Conservation (phyloP, 2,329 filamentous ascomycete species). For the Curvularia sp. region DNA sequence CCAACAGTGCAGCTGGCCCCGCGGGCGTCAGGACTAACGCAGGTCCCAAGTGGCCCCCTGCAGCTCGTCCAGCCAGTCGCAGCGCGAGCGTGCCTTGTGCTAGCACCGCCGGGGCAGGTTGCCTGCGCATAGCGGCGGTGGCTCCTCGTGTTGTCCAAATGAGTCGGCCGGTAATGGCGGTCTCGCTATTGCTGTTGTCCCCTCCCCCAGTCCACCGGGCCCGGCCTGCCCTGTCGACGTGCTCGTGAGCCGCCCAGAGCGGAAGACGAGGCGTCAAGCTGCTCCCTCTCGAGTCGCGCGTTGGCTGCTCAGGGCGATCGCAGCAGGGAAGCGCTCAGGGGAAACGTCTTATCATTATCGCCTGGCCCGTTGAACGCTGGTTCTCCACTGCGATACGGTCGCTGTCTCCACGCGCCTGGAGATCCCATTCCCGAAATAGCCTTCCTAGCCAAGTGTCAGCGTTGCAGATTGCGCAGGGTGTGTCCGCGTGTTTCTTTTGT, state of each 20-base stretch:
- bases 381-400: constrained; percentile 18
- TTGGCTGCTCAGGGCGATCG: constrained; percentile 9
- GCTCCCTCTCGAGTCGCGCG: constrained; percentile 2
- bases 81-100: constrained; percentile 32
- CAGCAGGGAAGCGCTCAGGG: constrained; percentile 23
- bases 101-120: constrained; percentile 41
- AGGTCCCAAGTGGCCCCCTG: constrained; percentile 44
- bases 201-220: neutral
- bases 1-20: constrained; percentile 40
- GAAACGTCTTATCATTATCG: constrained; percentile 19
- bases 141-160: constrained; percentile 46
- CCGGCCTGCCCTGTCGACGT: neutral
- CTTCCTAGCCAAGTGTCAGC: constrained; percentile 19
- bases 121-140: constrained; percentile 31
- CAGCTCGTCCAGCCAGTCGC: constrained; percentile 36
- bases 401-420: constrained; percentile 16
- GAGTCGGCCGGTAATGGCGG: constrained; percentile 20
- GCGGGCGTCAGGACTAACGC: constrained; percentile 43
- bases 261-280: neutral
- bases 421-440: constrained; percentile 25
- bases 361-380: constrained; percentile 20
- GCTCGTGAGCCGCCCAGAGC: neutral
- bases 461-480: constrained; percentile 31
- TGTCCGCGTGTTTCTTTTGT: constrained; percentile 18
- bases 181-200: neutral